Evolutionary conservation across 192 early-diverging fungal species (phyloP), one percentile per base, ranked within the genome.

Genomic region (Backusella circina): DNA sequence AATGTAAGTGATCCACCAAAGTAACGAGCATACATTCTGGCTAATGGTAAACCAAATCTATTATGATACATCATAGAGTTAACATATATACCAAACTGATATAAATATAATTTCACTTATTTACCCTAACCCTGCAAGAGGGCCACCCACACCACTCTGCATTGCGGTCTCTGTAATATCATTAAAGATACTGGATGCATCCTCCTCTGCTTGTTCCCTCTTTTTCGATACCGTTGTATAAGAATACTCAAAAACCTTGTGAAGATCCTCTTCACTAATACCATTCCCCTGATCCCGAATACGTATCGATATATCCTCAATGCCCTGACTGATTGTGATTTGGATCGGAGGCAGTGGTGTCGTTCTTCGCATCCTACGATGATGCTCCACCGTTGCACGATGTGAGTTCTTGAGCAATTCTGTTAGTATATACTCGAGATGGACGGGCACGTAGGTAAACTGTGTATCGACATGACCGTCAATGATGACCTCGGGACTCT

Each of bases 261-360:
- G 83, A 78, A 95, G 80, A 78, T 96, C 92, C 75, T 92, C 82
- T 30, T 87, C 79, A 15, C 93, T 80, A 67, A 99, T 93, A 35
- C 97, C 97, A 30, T 96, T 95, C 37, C 97, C 97, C 71, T 93
- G 91, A 77, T 99, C 97, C 18, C 95, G 83, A 47, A 99, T 89
- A 71, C 97, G 86, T 50, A 99, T 90, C 9, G 90, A 91, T 5
- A 97, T 90, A 50, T 93, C 94, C 37, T 92, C 91, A 1, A 88
- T 78, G 30, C 93, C 91, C 67, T 91, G 88, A 18, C 90, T 88
- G 23, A 99, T 90, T 13, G 95, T 94, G 75, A 99, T 91, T 77
- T 95, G 90, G n/a, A 99, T 90, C 9, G 93, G 89, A 54, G 94
- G 95, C 50, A 92, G 88, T 8, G 35, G 68, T 13, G 61, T 50